phyloP scores from a whole-genome alignment of 2,329 filamentous ascomycete species.

The Exophiala spinifera region DNA sequence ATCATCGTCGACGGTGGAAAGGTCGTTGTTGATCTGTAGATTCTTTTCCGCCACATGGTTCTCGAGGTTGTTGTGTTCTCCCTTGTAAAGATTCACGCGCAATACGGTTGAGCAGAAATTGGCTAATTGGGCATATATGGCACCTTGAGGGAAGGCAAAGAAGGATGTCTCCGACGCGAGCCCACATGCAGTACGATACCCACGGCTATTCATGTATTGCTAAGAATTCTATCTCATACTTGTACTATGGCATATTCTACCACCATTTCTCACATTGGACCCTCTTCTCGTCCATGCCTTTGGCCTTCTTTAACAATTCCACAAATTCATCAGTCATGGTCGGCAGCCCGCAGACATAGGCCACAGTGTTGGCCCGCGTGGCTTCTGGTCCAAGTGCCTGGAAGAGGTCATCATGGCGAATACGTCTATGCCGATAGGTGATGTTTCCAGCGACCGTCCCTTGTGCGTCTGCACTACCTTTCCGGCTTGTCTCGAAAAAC shows the following conservation, averaged over 20 bases:
- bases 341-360: conserved; percentile 68
- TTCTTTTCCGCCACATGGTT: too few relatives aligned
- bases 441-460: conserved; percentile 22
- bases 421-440: conserved; percentile 34
- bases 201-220: not conserved
- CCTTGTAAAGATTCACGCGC: too few relatives aligned
- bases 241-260: conserved; percentile 37
- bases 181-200: not conserved
- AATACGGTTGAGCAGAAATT: too few relatives aligned
- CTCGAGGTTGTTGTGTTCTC: too few relatives aligned
- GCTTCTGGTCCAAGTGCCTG: conserved; percentile 33
- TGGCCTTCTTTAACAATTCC: conserved; percentile 34
- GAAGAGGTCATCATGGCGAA: conserved; percentile 37
- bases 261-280: conserved; percentile 65
- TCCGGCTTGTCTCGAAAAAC: conserved; percentile 48
- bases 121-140: too few relatives aligned
- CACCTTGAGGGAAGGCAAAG: too few relatives aligned
- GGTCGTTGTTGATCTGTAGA: conserved; percentile 39
- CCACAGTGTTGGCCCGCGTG: conserved; percentile 46
- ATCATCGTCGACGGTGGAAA: conserved; percentile 59
- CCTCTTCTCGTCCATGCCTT: conserved; percentile 46
- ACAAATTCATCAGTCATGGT: conserved; percentile 67
- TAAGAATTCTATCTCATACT: not conserved
- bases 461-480: not conserved
- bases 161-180: too few relatives aligned